Base-by-base conservation (phyloP, 2,329 filamentous ascomycete genomes). In the Beauveria pseudobassiana region DNA sequence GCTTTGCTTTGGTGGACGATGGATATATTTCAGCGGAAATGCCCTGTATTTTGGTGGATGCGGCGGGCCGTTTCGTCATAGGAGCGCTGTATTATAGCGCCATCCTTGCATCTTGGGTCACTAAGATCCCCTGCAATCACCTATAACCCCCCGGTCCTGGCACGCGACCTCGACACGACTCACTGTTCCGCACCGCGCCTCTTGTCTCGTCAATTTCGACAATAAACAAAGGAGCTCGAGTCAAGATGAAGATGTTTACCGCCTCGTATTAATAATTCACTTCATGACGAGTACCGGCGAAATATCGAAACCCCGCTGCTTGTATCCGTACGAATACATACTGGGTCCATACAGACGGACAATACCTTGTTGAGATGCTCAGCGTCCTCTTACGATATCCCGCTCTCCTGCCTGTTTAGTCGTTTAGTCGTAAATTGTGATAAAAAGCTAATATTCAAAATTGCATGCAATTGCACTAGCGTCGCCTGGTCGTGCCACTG, bases 131-230 rank as follows among this genome's bases (percentile, higher is more conserved):
- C 40, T 55, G 4, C 10, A 28, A 16, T 16, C 26, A 28, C 40
- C 45, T 50, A 18, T 50, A 55, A 45, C n/a, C 34, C 12, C 30
- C 26, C 6, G 5, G n/a, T 16, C 43, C 42, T 26, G n/a, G 26
- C 58, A 60, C 58, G 58, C 58, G 58, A 60, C 58, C n/a, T 20
- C 43, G 58, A 60, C 58, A 60, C 58, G 58, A 60, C 58, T 53
- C 40, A 60, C 26, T n/a, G 5, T 45, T n/a, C 42, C 42, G 20
- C 16, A 40, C 28, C 57, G 57, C 38, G 38, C 18, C 24, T 6
- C n/a, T 28, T 38, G 34, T 38, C 34, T 16, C 14, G 12, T 38
- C 34, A 38, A 24, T 14, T 50, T 60, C 40, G 16, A 49, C 42
- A 60, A 54, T 50, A 60, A 60, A 60, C 57, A 53, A 60, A 54